Percentiles rank a stretch among this genome's conserved stretches.
These are phyloP conservation scores for Gaultheria prostrata DNA, from an alignment of 148 eudicot species.

Conservation along the genomic window DNA sequence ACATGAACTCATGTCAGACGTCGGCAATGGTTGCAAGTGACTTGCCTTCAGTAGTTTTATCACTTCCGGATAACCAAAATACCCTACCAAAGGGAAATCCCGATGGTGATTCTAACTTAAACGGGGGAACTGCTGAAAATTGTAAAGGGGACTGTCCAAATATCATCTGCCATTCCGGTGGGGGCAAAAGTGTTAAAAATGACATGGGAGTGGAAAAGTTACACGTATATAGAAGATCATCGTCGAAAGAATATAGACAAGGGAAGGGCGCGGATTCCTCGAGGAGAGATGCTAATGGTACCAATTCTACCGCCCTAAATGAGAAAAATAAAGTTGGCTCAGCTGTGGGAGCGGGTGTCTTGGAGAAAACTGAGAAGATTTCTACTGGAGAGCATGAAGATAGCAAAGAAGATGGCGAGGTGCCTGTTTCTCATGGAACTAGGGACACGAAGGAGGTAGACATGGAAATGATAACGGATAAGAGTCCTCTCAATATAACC, in stretches of 20 bases:
- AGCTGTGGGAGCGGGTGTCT: constrained; percentile 24
- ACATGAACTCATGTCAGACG: constrained; percentile 24
- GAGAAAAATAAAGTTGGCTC: constrained; percentile 28
- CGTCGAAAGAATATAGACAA: constrained; percentile 39
- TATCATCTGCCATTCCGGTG: constrained; percentile 20
- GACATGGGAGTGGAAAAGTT: constrained; percentile 32
- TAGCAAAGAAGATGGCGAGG: background rate
- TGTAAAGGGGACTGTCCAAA: constrained; percentile 22
- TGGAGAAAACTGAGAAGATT: constrained; percentile 16
- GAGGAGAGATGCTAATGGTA: constrained; percentile 26
- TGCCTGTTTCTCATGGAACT: constrained; percentile 20
- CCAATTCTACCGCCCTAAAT: constrained; percentile 21
- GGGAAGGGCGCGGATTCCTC: constrained; percentile 32
- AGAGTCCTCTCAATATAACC: constrained; percentile 22
- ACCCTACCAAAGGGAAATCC: constrained; percentile 31
- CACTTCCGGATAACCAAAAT: constrained; percentile 31
- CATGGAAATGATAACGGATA: constrained; percentile 20
- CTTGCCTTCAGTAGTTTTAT: constrained; percentile 28
- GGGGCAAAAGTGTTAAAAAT: constrained; percentile 16
- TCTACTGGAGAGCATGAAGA: constrained; percentile 8
- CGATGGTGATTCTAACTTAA: constrained; percentile 24
- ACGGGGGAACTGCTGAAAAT: constrained; percentile 31
- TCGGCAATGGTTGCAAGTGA: constrained; percentile 27
- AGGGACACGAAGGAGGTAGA: constrained; percentile 29
- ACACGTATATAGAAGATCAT: constrained; percentile 40